A percentile compares a stretch with the other conserved stretches of the same genome.
These are phyloP conservation scores for Anthracocystis panici-leucophaei DNA, from an alignment of 1,284 basidiomycete species.

Conservation along the genomic window DNA sequence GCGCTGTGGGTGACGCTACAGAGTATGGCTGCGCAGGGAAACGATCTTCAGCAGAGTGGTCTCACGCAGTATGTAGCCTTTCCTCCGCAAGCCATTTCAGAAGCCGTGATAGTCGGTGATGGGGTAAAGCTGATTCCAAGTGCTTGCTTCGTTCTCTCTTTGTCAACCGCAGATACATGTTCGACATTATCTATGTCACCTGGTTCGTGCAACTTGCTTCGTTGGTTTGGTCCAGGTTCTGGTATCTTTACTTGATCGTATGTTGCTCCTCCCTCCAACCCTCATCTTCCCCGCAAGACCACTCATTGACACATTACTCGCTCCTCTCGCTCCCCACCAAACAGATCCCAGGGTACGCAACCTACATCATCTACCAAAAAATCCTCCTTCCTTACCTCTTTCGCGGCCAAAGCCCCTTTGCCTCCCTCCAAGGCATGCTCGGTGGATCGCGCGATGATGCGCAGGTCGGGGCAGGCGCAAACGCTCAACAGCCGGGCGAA, in stretches of 20 bases:
- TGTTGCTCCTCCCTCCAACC: conserved; percentile 19
- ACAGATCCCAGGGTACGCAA: conserved; percentile 69
- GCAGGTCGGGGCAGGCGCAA: conserved; percentile 14
- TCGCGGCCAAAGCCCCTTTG: conserved; percentile 52
- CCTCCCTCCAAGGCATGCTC: conserved; percentile 25
- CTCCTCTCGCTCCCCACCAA: background rate
- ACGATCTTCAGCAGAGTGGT: conserved; percentile 65
- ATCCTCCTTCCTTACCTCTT: conserved; percentile 65
- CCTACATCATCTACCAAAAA: conserved; percentile 62
- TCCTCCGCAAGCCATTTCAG: background rate
- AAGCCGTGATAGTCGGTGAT: no score
- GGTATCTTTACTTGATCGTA: conserved; percentile 67
- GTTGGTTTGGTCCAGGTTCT: conserved; percentile 64
- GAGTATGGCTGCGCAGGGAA: conserved; percentile 66
- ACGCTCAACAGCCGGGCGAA: conserved; percentile 26
- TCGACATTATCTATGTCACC: conserved; percentile 70
- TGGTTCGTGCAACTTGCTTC: conserved; percentile 69
- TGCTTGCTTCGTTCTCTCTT: background rate
- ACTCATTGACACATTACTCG: no score
- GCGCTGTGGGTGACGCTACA: conserved; percentile 59
- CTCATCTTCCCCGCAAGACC: background rate
- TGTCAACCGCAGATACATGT: conserved; percentile 66
- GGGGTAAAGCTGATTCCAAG: no score
- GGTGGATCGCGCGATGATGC: background rate
- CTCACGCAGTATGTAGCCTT: conserved; percentile 64